These are phyloP conservation scores for Lolium perenne DNA, from an alignment of 176 grass and related monocot genomes.

Conservation along the genomic window DNA sequence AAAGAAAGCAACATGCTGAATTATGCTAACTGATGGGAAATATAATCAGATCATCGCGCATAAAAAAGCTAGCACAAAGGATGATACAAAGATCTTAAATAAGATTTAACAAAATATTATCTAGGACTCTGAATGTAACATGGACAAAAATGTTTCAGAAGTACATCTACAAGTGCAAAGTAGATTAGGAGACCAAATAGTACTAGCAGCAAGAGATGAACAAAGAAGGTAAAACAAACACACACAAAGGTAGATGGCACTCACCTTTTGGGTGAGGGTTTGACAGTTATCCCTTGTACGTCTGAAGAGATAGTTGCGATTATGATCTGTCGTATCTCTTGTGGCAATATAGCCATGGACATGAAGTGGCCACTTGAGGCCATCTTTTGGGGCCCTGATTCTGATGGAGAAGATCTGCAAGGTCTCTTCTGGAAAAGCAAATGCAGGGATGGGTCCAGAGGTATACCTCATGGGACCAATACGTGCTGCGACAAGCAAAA, in stretches of 20 bases:
- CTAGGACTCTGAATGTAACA: too few relatives aligned
- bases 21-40: too few relatives aligned
- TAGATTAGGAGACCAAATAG: too few relatives aligned
- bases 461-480: conserved; percentile 12
- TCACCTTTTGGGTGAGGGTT: not conserved
- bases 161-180: not conserved
- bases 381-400: not conserved
- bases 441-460: not conserved
- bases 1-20: too few relatives aligned
- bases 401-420: conserved; percentile 21
- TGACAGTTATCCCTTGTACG: not conserved
- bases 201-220: too few relatives aligned
- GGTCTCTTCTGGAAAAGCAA: not conserved
- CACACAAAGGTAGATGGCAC: not conserved
- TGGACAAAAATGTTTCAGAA: too few relatives aligned
- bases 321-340: not conserved
- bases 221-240: not conserved
- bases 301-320: not conserved
- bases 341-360: conserved; percentile 18
- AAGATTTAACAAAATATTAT: too few relatives aligned
- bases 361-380: conserved; percentile 10
- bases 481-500: not conserved
- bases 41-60: too few relatives aligned
- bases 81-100: too few relatives aligned
- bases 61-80: too few relatives aligned